Evolutionary conservation across 768 basidiomycete species (phyloP).

Genomic region (Serendipita sp.): DNA sequence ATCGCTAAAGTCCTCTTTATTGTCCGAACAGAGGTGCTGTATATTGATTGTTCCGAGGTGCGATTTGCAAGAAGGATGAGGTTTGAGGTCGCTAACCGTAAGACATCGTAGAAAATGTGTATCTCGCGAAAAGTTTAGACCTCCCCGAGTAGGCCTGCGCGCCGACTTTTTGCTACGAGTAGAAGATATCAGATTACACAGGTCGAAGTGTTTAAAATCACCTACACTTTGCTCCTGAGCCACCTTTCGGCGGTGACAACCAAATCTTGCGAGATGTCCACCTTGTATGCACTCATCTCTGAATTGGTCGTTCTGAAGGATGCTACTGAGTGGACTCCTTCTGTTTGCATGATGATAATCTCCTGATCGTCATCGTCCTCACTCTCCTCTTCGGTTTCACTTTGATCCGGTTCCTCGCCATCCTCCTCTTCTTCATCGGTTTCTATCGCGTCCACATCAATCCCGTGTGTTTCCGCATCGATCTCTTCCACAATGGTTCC

Average conservation of each 20-base stretch:
- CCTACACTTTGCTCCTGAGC: conserved; percentile 6
- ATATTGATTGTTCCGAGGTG: not conserved
- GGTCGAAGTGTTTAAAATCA: not conserved
- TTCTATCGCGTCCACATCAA: conserved; percentile 2
- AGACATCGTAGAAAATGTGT: not conserved
- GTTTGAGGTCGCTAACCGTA: conserved; percentile 1
- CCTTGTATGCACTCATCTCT: not conserved
- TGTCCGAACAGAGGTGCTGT: not conserved
- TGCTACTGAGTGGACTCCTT: not conserved
- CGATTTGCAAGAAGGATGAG: not conserved
- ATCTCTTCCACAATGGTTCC: conserved; percentile 4
- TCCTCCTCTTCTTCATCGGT: not conserved
- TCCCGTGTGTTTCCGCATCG: not conserved
- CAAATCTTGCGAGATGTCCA: not conserved
- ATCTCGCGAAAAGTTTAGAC: not conserved
- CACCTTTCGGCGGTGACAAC: not conserved
- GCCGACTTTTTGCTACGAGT: not conserved
- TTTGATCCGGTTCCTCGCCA: not conserved
- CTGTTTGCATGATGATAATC: not conserved
- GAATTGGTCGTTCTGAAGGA: not conserved
- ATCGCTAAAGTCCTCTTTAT: not conserved
- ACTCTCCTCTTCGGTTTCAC: not conserved
- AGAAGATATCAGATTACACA: not conserved
- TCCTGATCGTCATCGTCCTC: not conserved
- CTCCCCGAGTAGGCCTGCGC: not conserved